Percentiles rank a stretch among this genome's conserved stretches.
Conservation (phyloP, 495 filamentous ascomycete genomes). For the Acidiella bohemica region DNA sequence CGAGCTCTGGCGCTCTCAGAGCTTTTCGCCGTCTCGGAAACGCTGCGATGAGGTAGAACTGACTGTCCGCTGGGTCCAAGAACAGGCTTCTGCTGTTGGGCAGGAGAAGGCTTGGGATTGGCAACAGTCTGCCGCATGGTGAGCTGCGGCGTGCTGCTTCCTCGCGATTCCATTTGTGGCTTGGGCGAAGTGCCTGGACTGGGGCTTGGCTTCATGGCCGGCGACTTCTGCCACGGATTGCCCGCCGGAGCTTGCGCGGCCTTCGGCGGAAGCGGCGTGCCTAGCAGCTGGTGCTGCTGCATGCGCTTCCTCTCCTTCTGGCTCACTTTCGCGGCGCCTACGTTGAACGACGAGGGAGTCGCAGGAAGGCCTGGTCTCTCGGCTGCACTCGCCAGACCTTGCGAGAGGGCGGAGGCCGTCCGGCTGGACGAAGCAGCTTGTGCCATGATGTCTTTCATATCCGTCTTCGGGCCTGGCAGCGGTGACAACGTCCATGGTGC, state of each 20-base stretch:
- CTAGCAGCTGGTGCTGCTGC: constrained; percentile 34
- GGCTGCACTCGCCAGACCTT: constrained; percentile 45
- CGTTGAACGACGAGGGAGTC: constrained; percentile 2
- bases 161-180: constrained; percentile 19
- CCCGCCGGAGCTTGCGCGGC: constrained; percentile 32
- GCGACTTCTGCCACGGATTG: constrained; percentile 59
- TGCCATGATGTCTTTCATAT: constrained; percentile 72
- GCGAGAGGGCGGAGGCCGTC: constrained; percentile 59
- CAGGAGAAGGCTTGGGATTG: constrained; percentile 31
- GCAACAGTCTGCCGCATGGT: constrained; percentile 52
- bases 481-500: constrained; percentile 49
- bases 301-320: constrained; percentile 82
- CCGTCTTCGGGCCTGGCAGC: constrained; percentile 49
- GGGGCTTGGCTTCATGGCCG: constrained; percentile 29
- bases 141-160: constrained; percentile 37
- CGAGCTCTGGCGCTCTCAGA: background rate
- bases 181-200: constrained; percentile 17
- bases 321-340: constrained; percentile 45
- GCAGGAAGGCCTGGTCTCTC: constrained; percentile 9
- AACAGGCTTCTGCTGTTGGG: constrained; percentile 20
- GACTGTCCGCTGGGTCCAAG: constrained; percentile 17
- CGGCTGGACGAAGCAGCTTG: constrained; percentile 50
- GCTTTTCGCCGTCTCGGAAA: constrained; percentile 5
- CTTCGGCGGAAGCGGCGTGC: constrained; percentile 28
- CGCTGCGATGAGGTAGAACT: constrained; percentile 15